Evolutionary conservation across 2,329 filamentous ascomycete species (phyloP).

Genomic region (Scedosporium apiospermum): DNA sequence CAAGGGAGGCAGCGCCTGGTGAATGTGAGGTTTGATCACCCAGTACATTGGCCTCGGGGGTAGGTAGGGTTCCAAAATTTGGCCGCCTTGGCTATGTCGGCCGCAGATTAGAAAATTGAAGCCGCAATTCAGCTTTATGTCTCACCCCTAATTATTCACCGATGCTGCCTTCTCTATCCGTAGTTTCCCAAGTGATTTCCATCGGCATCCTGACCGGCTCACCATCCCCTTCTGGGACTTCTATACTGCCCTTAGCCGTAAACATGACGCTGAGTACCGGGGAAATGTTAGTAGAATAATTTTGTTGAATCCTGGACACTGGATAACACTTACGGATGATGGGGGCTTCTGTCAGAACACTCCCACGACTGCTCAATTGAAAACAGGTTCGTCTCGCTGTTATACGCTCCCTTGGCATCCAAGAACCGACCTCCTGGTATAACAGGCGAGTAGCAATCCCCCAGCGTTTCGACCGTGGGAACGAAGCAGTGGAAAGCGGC

Average conservation of each 20-base stretch:
- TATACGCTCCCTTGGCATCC: background rate
- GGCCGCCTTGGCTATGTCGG: too few relatives aligned
- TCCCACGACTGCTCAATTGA: background rate
- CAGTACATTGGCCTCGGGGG: too few relatives aligned
- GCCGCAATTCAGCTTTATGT: too few relatives aligned
- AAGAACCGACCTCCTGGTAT: background rate
- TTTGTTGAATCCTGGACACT: background rate
- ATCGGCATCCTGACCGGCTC: background rate
- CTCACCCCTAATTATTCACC: too few relatives aligned
- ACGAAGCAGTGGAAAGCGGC: background rate
- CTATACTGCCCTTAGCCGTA: background rate
- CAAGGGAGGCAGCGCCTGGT: background rate
- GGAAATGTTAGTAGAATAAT: background rate
- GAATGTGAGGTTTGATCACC: background rate
- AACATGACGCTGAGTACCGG: background rate
- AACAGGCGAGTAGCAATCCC: background rate
- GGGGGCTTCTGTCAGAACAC: background rate
- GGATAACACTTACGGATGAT: background rate
- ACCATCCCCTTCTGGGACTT: background rate
- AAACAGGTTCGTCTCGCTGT: background rate
- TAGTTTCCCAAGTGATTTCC: background rate
- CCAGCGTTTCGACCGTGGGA: background rate
- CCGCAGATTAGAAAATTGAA: too few relatives aligned
- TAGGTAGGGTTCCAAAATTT: too few relatives aligned
- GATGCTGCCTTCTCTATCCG: too few relatives aligned